A percentile compares a stretch with the other conserved stretches of the same genome.
These are phyloP conservation scores for Macrophomina phaseolina DNA, from an alignment of 2,329 filamentous ascomycete genomes.

Conservation along the genomic window DNA sequence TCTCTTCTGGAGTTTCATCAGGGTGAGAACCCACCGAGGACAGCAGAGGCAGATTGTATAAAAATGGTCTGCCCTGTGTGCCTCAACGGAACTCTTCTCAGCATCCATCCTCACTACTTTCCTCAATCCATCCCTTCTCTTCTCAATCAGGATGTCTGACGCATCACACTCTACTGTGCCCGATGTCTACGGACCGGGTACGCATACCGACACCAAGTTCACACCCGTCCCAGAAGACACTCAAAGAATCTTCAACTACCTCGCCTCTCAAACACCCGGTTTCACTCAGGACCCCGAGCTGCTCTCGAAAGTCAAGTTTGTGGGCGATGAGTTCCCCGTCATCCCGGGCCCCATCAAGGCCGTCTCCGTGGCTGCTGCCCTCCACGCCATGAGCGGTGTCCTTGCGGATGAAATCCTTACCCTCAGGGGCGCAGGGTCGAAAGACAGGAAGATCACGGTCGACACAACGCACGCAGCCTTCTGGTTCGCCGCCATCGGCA, in stretches of 20 bases:
- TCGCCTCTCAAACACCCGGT: constrained; percentile 47
- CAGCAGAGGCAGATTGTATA: background rate
- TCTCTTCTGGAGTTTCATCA: background rate
- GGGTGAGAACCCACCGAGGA: background rate
- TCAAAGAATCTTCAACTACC: constrained; percentile 45
- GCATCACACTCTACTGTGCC: constrained; percentile 15
- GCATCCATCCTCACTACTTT: background rate
- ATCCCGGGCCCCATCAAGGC: constrained; percentile 54
- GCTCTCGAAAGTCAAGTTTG: constrained; percentile 47
- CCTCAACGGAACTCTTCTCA: background rate
- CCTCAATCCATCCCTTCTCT: background rate
- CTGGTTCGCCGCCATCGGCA: constrained; percentile 51
- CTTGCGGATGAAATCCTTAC: constrained; percentile 49
- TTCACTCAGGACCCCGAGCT: constrained; percentile 45
- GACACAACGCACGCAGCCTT: constrained; percentile 56
- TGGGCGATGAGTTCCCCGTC: constrained; percentile 47
- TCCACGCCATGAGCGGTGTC: constrained; percentile 53
- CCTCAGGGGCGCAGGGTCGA: constrained; percentile 32
- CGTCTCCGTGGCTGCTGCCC: constrained; percentile 48
- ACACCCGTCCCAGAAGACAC: constrained; percentile 47
- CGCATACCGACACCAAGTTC: constrained; percentile 46
- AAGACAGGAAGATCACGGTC: constrained; percentile 43
- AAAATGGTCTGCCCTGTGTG: background rate
- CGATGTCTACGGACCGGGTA: constrained; percentile 49
- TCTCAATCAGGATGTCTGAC: constrained; percentile 10